A percentile compares a stretch with the other conserved stretches of the same genome.
Conservation (phyloP, 2,329 filamentous ascomycete species). For the Colletotrichum sp. region DNA sequence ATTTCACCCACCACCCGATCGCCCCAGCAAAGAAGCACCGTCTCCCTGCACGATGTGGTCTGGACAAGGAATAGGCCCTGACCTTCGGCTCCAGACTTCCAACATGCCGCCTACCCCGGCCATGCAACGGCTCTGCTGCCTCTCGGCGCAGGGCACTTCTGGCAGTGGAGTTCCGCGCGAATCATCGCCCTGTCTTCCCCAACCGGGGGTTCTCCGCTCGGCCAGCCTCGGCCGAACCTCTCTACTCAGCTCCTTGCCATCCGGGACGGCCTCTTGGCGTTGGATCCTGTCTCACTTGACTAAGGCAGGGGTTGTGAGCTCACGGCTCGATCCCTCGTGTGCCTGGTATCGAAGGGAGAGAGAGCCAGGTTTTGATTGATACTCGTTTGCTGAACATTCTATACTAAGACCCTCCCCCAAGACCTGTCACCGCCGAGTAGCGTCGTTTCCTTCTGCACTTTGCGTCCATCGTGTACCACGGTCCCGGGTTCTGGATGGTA, state of each 20-base stretch:
- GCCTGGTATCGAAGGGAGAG: background rate
- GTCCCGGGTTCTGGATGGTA: background rate
- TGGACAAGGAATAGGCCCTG: background rate
- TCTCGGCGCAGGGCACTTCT: background rate
- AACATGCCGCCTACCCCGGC: background rate
- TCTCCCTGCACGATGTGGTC: background rate
- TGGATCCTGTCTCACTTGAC: background rate
- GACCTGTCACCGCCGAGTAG: background rate
- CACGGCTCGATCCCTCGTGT: background rate
- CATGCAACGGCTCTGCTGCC: background rate
- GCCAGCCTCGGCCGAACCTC: slow-evolving; percentile 15
- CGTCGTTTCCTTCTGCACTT: background rate
- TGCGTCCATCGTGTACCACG: background rate
- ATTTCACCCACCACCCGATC: background rate
- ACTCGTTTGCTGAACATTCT: background rate
- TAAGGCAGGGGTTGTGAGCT: background rate
- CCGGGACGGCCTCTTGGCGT: background rate
- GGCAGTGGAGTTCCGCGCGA: slow-evolving; percentile 18
- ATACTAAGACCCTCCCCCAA: background rate
- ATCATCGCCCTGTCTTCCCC: slow-evolving; percentile 19
- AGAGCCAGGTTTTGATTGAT: background rate
- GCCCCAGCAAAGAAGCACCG: background rate
- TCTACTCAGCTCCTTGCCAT: background rate
- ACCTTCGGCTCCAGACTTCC: slow-evolving; percentile 10
- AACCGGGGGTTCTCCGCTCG: slow-evolving; percentile 1